Base-by-base conservation (phyloP, 2,329 filamentous ascomycete genomes). In the Remersonia thermophila region DNA sequence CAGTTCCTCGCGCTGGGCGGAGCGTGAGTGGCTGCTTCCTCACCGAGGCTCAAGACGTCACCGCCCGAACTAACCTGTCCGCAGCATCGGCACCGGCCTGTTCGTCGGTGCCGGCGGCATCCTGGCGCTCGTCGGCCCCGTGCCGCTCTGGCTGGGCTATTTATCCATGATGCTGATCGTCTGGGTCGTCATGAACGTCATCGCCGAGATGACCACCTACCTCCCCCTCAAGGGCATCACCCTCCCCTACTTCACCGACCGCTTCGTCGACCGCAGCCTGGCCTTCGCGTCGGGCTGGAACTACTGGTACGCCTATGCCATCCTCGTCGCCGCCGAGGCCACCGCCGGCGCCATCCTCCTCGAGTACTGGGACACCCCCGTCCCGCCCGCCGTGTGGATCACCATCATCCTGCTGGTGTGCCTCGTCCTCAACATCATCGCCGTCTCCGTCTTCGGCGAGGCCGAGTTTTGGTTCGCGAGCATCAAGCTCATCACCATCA, bases 71-170 rank as follows among this genome's bases (percentile, higher is more conserved):
- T 23, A 23, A 23, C 20, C 20, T 23, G 20, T n/a, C n/a, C n/a
- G 13, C 4, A 51, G 49, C 20, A 53, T 53, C 38, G 50, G 50
- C 27, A 53, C 50, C 4, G 50, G 50, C 6, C 47, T 53, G 7
- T 53, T 53, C 30, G 48, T 53, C 13, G 49, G 50, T 4, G 49
- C 49, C 2, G 50, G 50, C 1, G 36, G 32, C 9, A 53, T 51
- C 25, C 41, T 53, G 4, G 68, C 42, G 37, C 26, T 39, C 7
- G 46, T 50, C 18, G 76, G 76, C 2, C 76, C 76, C 3, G 79
- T 77, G 4, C 77, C 80, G 0, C 59, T 85, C 12, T 69, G 85
- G 52, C 76, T 86, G 55, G 76, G 72, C 16, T 86, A 83, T 54
- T 47, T 71, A 6, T 61, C 59, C 44, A 70, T 71, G 67, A 70